Base-by-base conservation (phyloP, 257 asterid genomes). In the Osmanthus fragrans region DNA sequence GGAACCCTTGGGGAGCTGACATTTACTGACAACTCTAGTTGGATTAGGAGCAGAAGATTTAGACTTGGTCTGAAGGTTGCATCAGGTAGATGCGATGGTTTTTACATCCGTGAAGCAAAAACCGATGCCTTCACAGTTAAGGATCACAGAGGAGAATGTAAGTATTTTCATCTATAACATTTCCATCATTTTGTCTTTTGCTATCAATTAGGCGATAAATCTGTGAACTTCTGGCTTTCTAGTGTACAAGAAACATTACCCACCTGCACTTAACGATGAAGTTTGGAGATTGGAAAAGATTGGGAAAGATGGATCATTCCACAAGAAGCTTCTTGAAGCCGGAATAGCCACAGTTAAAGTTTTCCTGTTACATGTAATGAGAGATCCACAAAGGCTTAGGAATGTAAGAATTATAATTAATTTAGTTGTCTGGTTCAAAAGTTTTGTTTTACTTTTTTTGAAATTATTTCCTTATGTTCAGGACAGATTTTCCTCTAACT, bases 71-170 rank as follows among this genome's bases (percentile, higher is more conserved):
- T 93, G 80, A 93, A 86, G 76, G 92, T 89, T 82, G 85, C 93
- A 58, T 84, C 97, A 3, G 89, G 92, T 71, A 81, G 73, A 76
- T 83, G 86, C 76, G 97, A 89, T 73, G 93, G 87, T 63, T 78
- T 84, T 64, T 91, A 89, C 51, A 85, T 96, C 79, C 96, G 95
- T 36, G 99, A 93, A 83, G 99, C 99, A 51, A 93, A 92, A 87
- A 93, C 98, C 34, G 98, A 96, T 60, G 93, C 99, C 74, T 93
- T 96, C 85, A 90, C 85, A 23, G 99, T 96, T 82, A 96, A 93
- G 96, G 99, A 96, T 89, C 98, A 93, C 84, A 88, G 99, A 89
- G 99, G 99, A 85, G 99, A 96, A 92, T 81, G 99, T 96, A 87
- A 84, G 96, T 74, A 75, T 73, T 30, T 27, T 76, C 69, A 54